Evolutionary conservation across 257 asterid species (phyloP).

Genomic region (Forsythia suspensa): DNA sequence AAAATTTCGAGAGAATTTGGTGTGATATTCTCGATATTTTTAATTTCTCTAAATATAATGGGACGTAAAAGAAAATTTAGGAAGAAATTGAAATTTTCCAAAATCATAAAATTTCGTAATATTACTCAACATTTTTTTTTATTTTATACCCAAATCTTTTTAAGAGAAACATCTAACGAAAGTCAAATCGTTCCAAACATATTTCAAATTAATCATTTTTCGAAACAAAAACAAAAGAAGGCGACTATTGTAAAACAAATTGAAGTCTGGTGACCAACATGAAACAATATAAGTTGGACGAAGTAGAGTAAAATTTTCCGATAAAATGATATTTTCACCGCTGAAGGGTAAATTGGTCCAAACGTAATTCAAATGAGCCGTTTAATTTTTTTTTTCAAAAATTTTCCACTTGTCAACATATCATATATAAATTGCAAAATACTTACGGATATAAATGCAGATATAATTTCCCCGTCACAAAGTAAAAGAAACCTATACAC

Average conservation of each 20-base stretch:
- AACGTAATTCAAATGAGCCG: slow-evolving; percentile 32
- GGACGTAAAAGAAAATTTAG: too few species aligned
- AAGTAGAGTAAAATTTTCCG: slow-evolving; percentile 21
- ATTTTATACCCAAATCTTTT: too few species aligned
- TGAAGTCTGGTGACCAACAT: neutral
- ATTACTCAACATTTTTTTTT: too few species aligned
- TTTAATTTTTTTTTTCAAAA: slow-evolving; percentile 24
- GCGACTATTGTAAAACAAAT: neutral
- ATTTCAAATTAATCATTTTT: too few species aligned
- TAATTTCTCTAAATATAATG: too few species aligned
- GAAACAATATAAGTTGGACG: neutral
- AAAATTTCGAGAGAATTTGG: too few species aligned
- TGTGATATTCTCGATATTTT: too few species aligned
- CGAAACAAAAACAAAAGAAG: neutral
- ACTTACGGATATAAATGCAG: slow-evolving; percentile 16
- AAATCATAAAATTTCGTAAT: too few species aligned
- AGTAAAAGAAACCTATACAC: slow-evolving; percentile 23
- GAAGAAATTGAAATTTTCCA: too few species aligned
- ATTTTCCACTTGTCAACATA: slow-evolving; percentile 20
- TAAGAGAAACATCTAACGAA: too few species aligned
- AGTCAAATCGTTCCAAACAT: neutral
- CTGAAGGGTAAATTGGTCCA: slow-evolving; percentile 24
- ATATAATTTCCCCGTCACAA: slow-evolving; percentile 25
- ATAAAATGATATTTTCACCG: neutral
- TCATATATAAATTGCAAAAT: slow-evolving; percentile 25